Conservation (phyloP, 345 rosid species). For the Alliaria petiolata region DNA sequence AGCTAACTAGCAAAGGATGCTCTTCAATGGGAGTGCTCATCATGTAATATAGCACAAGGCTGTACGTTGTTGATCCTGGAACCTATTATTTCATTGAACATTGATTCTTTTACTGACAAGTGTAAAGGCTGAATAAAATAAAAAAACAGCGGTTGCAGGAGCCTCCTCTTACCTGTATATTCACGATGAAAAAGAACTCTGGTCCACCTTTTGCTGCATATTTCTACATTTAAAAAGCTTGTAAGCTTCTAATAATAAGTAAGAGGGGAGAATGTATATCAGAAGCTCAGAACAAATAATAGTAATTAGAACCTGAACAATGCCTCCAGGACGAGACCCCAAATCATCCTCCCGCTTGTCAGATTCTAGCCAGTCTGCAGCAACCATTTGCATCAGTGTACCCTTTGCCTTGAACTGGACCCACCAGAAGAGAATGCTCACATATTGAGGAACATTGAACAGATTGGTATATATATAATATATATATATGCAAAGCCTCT, state of each 20-base stretch:
- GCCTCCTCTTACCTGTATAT: conserved; percentile 64
- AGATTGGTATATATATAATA: no score
- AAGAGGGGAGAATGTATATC: not conserved
- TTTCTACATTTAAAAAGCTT: conserved; percentile 51
- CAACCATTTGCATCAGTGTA: conserved; percentile 89
- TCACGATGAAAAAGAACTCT: conserved; percentile 83
- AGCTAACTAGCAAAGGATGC: conserved; percentile 70
- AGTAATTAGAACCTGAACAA: conserved; percentile 56
- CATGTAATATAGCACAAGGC: conserved; percentile 86
- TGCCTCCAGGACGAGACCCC: conserved; percentile 81
- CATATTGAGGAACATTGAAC: not conserved
- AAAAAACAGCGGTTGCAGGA: not conserved
- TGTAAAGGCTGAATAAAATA: not conserved
- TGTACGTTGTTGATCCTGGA: conserved; percentile 84
- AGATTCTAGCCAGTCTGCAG: conserved; percentile 92
- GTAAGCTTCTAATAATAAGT: not conserved
- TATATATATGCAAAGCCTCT: not conserved
- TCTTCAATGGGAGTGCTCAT: conserved; percentile 77
- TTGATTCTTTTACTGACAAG: not conserved
- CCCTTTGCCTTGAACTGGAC: conserved; percentile 81
- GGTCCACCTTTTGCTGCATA: conserved; percentile 87
- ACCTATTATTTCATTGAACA: conserved; percentile 44
- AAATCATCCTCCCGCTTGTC: conserved; percentile 92
- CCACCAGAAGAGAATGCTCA: conserved; percentile 20
- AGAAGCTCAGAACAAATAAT: conserved; percentile 2